Evolutionary conservation across 2,329 filamentous ascomycete genomes (phyloP).

Genomic region (Fusarium camptoceras): DNA sequence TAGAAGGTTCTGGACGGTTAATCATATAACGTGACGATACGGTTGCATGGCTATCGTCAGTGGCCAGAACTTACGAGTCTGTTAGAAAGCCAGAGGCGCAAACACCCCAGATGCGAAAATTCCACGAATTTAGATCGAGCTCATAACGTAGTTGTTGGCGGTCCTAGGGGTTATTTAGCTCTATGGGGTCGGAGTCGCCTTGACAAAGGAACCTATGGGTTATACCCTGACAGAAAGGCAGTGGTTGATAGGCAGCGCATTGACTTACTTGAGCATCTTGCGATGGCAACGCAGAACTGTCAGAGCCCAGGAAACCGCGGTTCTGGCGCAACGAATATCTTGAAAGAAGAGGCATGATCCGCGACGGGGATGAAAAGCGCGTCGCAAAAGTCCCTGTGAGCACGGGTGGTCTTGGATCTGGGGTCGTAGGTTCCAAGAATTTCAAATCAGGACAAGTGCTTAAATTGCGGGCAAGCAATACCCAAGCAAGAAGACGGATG

Average conservation of each 20-base stretch:
- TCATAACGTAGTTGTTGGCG: slow-evolving; percentile 65
- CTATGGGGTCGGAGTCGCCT: slow-evolving; percentile 3
- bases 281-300: slow-evolving; percentile 63
- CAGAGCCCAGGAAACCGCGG: slow-evolving; percentile 62
- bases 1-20: background rate
- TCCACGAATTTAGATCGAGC: slow-evolving; percentile 66
- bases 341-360: slow-evolving; percentile 49
- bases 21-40: background rate
- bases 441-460: slow-evolving; percentile 8
- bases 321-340: slow-evolving; percentile 53
- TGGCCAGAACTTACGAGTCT: slow-evolving; percentile 58
- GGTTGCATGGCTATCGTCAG: background rate
- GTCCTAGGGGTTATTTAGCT: slow-evolving; percentile 53
- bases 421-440: slow-evolving; percentile 10
- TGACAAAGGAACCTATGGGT: slow-evolving; percentile 23
- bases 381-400: slow-evolving; percentile 29
- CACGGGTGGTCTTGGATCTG: slow-evolving; percentile 29
- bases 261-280: slow-evolving; percentile 61
- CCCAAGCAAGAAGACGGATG: slow-evolving; percentile 16
- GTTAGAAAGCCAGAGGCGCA: slow-evolving; percentile 67
- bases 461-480: slow-evolving; percentile 32
- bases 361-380: slow-evolving; percentile 33
- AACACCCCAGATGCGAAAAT: slow-evolving; percentile 65
- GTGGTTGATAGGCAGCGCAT: slow-evolving; percentile 11
- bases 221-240: slow-evolving; percentile 2